Base-by-base conservation (phyloP, 2,329 filamentous ascomycete species). In the Tolypocladium guangdongense region DNA sequence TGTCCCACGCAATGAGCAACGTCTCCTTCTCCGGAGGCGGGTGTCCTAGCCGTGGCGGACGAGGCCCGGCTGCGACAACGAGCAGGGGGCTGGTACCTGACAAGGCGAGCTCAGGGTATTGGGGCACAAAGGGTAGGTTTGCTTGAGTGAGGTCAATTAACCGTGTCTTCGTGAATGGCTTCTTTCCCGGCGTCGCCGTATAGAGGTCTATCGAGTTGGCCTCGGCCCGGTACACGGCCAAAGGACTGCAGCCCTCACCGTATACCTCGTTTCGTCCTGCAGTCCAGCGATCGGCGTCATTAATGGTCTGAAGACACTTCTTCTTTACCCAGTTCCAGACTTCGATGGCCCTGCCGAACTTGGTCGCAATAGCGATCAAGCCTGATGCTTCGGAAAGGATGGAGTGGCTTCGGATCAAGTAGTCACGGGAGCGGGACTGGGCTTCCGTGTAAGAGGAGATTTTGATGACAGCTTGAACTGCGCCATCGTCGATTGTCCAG, bases 401-500 rank as follows among this genome's bases (percentile, higher is more conserved):
- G 36, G 68, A 65, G 54, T 73, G 71, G 53, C 69, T 72, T 54
- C 70, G 69, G n/a, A 73, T 68, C 52, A 73, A 64, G 55, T 72
- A 73, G 38, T 73, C 70, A 52, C 71, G 67, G 5, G 67, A 71
- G 0, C 71, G 67, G 2, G 64, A 59, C 48, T 67, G 68, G 1
- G 68, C 66, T 16, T 68, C 68, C 1, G 69, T 71, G 55, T 72
- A 72, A 11, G 68, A 68, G 1, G 66, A 65, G 36, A 72, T 64
- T 41, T 73, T 73, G 62, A 73, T 62, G 38, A 58, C 57, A 52
- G 57, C 64, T 55, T 90, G 80, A 0, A 89, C 83, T 60, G 91
- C 87, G 27, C 91, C 90, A 63, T 90, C 85, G 56, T 89, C 84
- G 16, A 86, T 76, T 10, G 88, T 89, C 86, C 90, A 96, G 52